Base-by-base conservation (phyloP, 2,329 filamentous ascomycete species). In the Penicillium decumbens region DNA sequence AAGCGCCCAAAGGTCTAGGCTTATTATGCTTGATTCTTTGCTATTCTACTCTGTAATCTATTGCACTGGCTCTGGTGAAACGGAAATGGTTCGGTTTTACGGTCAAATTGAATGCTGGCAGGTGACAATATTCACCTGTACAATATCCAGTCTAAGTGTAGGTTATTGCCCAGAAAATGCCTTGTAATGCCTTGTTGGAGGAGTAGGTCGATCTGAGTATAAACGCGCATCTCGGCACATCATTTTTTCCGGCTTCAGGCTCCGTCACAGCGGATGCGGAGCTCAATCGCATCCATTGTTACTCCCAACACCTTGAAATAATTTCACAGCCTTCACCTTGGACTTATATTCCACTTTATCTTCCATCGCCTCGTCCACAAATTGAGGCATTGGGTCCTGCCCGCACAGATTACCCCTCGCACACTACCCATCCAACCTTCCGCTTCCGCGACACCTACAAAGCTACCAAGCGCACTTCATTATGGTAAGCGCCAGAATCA, bases 1-100 rank as follows among this genome's bases (percentile, higher is more conserved):
- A 72, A 72, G 55, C 65, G 66, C 18, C 55, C 64, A 20, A 71
- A 67, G 58, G 57, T 60, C 27, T 69, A 37, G 33, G 15, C 6
- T 6, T 37, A 23, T 3, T 18, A 18, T 18, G 33, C n/a, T 15
- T 39, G n/a, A n/a, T 44, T 28, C 25, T 38, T 18, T 41, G 23
- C 18, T 50, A 28, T 43, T 37, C 15, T 37, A 37, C 33, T 37
- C 27, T 27, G 38, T 40, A 40, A 40, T 40, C 13, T 27, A 40
- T 25, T 18, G 3, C 38, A 27, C n/a, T 15, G 23, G 37, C 37
- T 40, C 37, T 25, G 37, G 37, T 35, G 33, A 20, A 35, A 35
- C 18, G 33, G 33, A 35, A 33, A 33, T 32, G 33, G 33, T 35
- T 12, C 9, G 4, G 13, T 32, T 20, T 37, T 20, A 37, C 15